A percentile compares a stretch with the other conserved stretches of the same genome.
Evolutionary conservation across 805 yeast genomes (phyloP).

Genomic region (Hanseniaspora lindneri): DNA sequence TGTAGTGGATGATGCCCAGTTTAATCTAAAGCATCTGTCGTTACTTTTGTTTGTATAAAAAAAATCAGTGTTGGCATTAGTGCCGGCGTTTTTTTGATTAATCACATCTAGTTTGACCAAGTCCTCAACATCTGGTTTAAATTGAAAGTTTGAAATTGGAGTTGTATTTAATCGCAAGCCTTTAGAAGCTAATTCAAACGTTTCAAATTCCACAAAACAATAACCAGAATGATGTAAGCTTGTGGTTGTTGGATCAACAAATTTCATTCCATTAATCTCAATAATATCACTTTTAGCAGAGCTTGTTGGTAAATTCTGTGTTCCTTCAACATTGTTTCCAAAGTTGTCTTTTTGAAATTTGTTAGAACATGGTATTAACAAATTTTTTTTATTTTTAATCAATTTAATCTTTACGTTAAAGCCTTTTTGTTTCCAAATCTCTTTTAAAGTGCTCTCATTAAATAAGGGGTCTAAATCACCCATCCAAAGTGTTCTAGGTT

Average conservation of each 20-base stretch:
- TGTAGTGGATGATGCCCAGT: conserved; percentile 81
- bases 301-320: conserved; percentile 15
- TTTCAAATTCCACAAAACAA: conserved; percentile 65
- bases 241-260: conserved; percentile 27
- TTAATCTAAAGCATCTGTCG: conserved; percentile 56
- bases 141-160: conserved; percentile 41
- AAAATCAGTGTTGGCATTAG: conserved; percentile 6
- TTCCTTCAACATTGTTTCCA: conserved; percentile 3
- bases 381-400: conserved; percentile 40
- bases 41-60: conserved; percentile 28
- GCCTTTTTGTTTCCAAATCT: conserved; percentile 49
- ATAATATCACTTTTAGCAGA: conserved; percentile 16
- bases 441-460: conserved; percentile 48
- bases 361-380: conserved; percentile 27
- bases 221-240: conserved; percentile 46
- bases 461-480: conserved; percentile 76
- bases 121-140: conserved; percentile 18
- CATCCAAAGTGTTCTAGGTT: conserved; percentile 76
- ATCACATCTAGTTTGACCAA: neutral
- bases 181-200: conserved; percentile 55
- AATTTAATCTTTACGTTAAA: conserved; percentile 54
- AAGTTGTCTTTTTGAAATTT: conserved; percentile 3
- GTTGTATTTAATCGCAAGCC: conserved; percentile 59
- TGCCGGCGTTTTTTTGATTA: neutral
- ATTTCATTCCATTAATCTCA: conserved; percentile 26